These are phyloP conservation scores for Salvia hispanica DNA, from an alignment of 257 asterid genomes.

Conservation along the genomic window DNA sequence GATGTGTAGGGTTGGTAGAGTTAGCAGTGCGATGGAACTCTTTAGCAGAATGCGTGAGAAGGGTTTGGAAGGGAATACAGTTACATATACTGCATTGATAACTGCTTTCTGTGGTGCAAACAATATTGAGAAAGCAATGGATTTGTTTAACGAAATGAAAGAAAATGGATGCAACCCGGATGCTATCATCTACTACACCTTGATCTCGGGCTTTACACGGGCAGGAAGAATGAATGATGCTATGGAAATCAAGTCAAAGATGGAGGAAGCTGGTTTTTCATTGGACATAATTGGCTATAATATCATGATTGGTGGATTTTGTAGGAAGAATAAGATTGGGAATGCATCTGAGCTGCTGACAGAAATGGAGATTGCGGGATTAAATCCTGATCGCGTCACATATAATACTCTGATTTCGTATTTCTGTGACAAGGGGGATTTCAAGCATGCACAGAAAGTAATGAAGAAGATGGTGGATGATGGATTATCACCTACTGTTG, in stretches of 20 bases:
- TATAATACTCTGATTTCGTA: constrained; percentile 74
- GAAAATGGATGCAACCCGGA: constrained; percentile 62
- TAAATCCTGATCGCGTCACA: constrained; percentile 72
- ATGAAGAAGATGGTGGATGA: constrained; percentile 56
- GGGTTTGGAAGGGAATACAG: constrained; percentile 58
- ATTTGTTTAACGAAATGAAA: constrained; percentile 62
- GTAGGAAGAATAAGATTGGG: constrained; percentile 62
- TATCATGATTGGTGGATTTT: constrained; percentile 70
- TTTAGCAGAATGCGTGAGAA: constrained; percentile 50
- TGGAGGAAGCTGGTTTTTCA: constrained; percentile 70
- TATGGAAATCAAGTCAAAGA: constrained; percentile 31
- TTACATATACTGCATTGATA: constrained; percentile 64
- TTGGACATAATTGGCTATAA: constrained; percentile 67
- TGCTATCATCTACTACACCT: constrained; percentile 62
- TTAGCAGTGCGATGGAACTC: constrained; percentile 59
- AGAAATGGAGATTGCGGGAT: constrained; percentile 58
- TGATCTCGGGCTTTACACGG: constrained; percentile 69
- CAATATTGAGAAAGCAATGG: constrained; percentile 72
- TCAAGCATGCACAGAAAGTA: constrained; percentile 45
- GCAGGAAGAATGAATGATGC: constrained; percentile 83
- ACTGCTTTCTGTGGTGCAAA: constrained; percentile 69
- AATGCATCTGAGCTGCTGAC: constrained; percentile 55
- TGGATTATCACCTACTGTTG: constrained; percentile 61
- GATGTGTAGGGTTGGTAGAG: constrained; percentile 67
- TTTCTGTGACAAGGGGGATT: constrained; percentile 62